Percentiles rank a stretch among this genome's conserved stretches.
Conservation (phyloP, 2,329 filamentous ascomycete genomes). For the Drechslerella dactyloides region DNA sequence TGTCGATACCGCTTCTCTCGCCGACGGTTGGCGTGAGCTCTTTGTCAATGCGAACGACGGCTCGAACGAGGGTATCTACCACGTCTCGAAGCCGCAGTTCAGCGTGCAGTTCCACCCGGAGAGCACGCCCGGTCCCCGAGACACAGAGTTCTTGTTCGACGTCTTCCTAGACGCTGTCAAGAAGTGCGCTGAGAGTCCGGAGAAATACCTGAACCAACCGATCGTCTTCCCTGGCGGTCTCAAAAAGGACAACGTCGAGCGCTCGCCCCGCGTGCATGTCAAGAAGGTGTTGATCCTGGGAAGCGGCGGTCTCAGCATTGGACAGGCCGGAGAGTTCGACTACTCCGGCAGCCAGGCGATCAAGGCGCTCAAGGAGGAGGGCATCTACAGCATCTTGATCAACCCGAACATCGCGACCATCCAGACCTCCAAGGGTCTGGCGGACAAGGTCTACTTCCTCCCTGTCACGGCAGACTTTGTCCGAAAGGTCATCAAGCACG, state of each 20-base stretch:
- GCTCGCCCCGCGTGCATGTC: slow-evolving; percentile 78
- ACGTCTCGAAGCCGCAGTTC: slow-evolving; percentile 85
- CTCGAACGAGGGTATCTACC: slow-evolving; percentile 96
- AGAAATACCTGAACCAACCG: slow-evolving; percentile 71
- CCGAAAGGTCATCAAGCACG: slow-evolving; percentile 93
- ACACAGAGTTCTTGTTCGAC: slow-evolving; percentile 96
- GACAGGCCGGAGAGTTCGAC: slow-evolving; percentile 97
- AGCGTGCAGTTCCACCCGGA: slow-evolving; percentile 99
- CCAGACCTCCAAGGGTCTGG: slow-evolving; percentile 95
- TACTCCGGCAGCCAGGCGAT: slow-evolving; percentile 98
- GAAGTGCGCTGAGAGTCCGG: slow-evolving; percentile 67
- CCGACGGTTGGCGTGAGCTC: slow-evolving; percentile 84
- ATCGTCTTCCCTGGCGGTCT: slow-evolving; percentile 88
- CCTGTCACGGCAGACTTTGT: slow-evolving; percentile 97
- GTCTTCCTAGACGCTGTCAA: slow-evolving; percentile 89
- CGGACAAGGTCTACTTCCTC: slow-evolving; percentile 98
- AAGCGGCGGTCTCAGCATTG: slow-evolving; percentile 93
- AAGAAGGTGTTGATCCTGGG: slow-evolving; percentile 96
- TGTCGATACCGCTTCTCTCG: slow-evolving; percentile 78
- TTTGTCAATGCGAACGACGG: slow-evolving; percentile 98
- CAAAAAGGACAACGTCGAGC: slow-evolving; percentile 75
- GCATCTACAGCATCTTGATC: slow-evolving; percentile 96
- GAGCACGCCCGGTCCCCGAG: slow-evolving; percentile 90
- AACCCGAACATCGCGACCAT: slow-evolving; percentile 99
- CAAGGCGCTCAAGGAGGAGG: slow-evolving; percentile 96